Percentiles rank a stretch among this genome's conserved stretches.
Evolutionary conservation across 129 eudicot species (phyloP).

Genomic region (Artemisia argyi): DNA sequence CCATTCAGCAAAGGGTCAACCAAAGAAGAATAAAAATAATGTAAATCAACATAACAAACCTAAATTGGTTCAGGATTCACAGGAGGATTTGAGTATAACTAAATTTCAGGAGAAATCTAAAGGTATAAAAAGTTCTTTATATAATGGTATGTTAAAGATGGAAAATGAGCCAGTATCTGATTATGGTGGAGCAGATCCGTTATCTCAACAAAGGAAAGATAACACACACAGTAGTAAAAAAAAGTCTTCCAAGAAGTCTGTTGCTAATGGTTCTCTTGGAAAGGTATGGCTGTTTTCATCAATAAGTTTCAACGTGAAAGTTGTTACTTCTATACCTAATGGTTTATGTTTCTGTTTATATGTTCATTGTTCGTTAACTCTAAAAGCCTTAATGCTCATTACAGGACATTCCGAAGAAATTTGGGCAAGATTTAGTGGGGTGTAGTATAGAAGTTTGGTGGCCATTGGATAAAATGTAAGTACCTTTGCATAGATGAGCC

Average conservation of each 20-base stretch:
- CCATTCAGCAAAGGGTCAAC: slow-evolving; percentile 1
- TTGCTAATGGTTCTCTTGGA: not conserved
- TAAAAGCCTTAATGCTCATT: slow-evolving; percentile 9
- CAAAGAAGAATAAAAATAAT: slow-evolving; percentile 11
- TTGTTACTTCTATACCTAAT: not conserved
- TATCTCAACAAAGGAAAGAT: slow-evolving; percentile 4
- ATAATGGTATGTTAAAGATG: not conserved
- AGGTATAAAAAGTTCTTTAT: not conserved
- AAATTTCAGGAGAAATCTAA: slow-evolving; percentile 2
- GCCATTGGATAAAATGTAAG: slow-evolving; percentile 75
- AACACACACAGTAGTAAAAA: not conserved
- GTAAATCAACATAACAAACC: slow-evolving; percentile 5
- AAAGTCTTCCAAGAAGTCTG: slow-evolving; percentile 20
- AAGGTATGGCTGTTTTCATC: too few relatives aligned
- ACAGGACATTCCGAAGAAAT: slow-evolving; percentile 35
- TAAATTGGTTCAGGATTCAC: not conserved
- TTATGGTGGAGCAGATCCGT: slow-evolving; percentile 17
- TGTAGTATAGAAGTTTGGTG: slow-evolving; percentile 79
- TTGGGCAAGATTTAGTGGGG: slow-evolving; percentile 64
- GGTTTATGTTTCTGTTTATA: not conserved
- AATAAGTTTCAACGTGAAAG: not conserved
- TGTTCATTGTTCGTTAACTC: not conserved
- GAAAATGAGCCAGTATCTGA: not conserved
- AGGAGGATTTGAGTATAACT: not conserved
- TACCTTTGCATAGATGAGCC: slow-evolving; percentile 14